A percentile compares a stretch with the other conserved stretches of the same genome.
These are phyloP conservation scores for Piper longum DNA, from an alignment of 164 flowering plant species.

Conservation along the genomic window DNA sequence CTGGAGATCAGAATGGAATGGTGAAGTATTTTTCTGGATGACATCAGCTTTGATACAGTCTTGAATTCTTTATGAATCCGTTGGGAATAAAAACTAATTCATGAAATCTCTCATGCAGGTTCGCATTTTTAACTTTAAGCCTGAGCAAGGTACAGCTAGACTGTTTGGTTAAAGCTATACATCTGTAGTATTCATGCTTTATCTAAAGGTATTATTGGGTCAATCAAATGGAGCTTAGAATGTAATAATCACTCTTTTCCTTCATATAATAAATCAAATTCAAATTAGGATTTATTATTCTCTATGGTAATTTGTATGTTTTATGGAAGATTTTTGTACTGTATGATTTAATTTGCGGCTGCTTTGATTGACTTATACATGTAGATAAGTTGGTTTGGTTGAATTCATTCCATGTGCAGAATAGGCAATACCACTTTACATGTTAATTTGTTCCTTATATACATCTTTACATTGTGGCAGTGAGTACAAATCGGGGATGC, in stretches of 20 bases:
- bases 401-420: neutral
- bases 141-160: conserved; percentile 32
- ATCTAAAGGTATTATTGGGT: neutral
- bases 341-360: neutral
- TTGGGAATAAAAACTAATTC: neutral
- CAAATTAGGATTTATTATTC: neutral
- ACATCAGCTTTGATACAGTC: neutral
- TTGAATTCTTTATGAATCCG: neutral
- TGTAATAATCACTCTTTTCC: neutral
- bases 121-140: conserved; percentile 52
- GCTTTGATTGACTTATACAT: too few species aligned
- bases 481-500: conserved; percentile 54
- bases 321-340: neutral
- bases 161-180: neutral
- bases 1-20: conserved; percentile 84
- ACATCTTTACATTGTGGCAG: conserved; percentile 18
- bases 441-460: neutral
- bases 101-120: conserved; percentile 28
- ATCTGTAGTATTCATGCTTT: neutral
- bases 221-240: neutral
- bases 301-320: neutral
- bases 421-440: too few species aligned
- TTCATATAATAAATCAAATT: neutral
- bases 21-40: conserved; percentile 21
- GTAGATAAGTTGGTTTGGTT: neutral